Conservation (phyloP, 352 stramenopile genomes). For the Globisporangium canariense region DNA sequence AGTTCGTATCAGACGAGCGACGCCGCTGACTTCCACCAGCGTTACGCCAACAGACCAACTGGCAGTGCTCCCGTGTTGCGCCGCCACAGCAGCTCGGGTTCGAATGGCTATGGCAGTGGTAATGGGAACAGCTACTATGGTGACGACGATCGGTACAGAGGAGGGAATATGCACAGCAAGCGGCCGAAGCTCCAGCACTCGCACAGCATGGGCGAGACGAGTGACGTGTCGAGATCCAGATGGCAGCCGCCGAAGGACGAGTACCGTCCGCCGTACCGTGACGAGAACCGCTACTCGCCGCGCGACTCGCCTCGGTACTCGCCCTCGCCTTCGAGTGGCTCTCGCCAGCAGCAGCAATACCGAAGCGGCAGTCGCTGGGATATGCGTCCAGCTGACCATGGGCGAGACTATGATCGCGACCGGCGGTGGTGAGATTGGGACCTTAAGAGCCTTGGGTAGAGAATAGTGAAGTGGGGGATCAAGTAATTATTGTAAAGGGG, state of each 20-base stretch:
- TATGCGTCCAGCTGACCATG: conserved; percentile 3
- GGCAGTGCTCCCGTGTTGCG: conserved; percentile 27
- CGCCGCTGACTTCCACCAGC: neutral
- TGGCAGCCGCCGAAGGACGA: neutral
- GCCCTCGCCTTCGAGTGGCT: conserved; percentile 6
- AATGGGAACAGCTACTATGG: conserved; percentile 9
- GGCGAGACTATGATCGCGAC: neutral
- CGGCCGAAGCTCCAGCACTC: conserved; percentile 59
- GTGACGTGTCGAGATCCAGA: conserved; percentile 21
- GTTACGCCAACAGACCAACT: conserved; percentile 13
- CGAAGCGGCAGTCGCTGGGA: conserved; percentile 14
- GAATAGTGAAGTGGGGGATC: neutral
- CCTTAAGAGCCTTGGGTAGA: neutral
- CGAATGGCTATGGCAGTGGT: conserved; percentile 3
- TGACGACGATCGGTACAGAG: conserved; percentile 22
- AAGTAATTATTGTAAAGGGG: neutral
- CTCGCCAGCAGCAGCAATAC: conserved; percentile 25
- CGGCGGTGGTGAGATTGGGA: conserved; percentile 7
- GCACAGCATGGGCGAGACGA: conserved; percentile 46
- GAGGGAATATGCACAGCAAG: conserved; percentile 29
- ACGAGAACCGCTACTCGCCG: conserved; percentile 9
- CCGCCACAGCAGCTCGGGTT: conserved; percentile 42
- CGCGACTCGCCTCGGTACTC: conserved; percentile 7
- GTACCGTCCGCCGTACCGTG: conserved; percentile 8
- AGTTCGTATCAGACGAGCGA: conserved; percentile 4